Evolutionary conservation across 305 asterid genomes (phyloP).

Genomic region (Fraxinus ornus): DNA sequence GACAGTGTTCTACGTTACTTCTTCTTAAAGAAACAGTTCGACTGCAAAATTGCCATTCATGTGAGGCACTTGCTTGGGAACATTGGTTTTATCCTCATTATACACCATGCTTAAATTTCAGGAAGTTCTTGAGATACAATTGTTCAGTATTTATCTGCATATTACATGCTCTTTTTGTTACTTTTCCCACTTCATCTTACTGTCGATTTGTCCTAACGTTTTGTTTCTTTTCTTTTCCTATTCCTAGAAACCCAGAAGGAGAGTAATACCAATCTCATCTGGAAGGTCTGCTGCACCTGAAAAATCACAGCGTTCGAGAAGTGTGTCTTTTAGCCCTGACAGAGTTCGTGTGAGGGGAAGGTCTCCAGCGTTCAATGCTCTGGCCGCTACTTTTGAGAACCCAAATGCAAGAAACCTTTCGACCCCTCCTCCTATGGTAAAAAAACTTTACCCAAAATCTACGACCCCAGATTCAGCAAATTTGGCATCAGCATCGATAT

Average conservation of each 20-base stretch:
- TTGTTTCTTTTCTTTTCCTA: neutral
- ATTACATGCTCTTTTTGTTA: neutral
- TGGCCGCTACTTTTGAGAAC: conserved; percentile 82
- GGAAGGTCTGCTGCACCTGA: conserved; percentile 79
- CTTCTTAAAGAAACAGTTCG: neutral
- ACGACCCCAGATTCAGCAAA: conserved; percentile 48
- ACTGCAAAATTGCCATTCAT: neutral
- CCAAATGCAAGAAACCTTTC: conserved; percentile 80
- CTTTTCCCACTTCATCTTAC: neutral
- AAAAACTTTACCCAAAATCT: conserved; percentile 74
- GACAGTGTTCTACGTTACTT: neutral
- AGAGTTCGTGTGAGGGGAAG: conserved; percentile 91
- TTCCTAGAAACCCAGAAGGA: conserved; percentile 80
- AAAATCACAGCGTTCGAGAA: conserved; percentile 89
- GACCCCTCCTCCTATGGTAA: conserved; percentile 91
- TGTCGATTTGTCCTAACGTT: neutral
- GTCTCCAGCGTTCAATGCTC: conserved; percentile 95
- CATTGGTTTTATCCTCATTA: neutral
- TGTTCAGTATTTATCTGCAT: neutral
- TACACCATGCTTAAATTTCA: neutral
- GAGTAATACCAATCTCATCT: conserved; percentile 52
- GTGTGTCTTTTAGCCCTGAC: conserved; percentile 80
- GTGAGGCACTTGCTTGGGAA: neutral
- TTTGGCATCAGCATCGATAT: conserved; percentile 71
- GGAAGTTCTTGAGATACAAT: neutral